These are phyloP conservation scores for Saccharomycopsis sp. DNA, from an alignment of 805 yeast genomes.

Conservation along the genomic window DNA sequence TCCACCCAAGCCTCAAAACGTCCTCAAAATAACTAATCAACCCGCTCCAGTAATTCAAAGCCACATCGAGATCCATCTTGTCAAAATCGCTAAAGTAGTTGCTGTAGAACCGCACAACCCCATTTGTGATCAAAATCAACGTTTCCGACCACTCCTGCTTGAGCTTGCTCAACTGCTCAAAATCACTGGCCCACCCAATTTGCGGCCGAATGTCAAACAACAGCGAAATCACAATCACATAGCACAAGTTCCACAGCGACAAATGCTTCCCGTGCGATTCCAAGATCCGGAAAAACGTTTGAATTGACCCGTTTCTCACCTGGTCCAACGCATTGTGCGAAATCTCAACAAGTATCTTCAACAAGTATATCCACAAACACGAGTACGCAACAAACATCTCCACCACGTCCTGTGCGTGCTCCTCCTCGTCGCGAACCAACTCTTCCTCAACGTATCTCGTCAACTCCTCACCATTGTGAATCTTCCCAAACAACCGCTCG, in stretches of 20 bases:
- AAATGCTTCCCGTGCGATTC: conserved; percentile 57
- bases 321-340: conserved; percentile 62
- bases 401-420: conserved; percentile 16
- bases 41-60: conserved; percentile 43
- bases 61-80: conserved; percentile 21
- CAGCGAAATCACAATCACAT: conserved; percentile 49
- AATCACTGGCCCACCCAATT: conserved; percentile 21
- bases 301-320: conserved; percentile 83
- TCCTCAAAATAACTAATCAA: conserved; percentile 41
- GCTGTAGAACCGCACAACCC: conserved; percentile 53
- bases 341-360: conserved; percentile 52
- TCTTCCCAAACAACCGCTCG: conserved; percentile 16
- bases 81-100: conserved; percentile 38
- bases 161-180: conserved; percentile 14
- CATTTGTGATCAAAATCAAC: conserved; percentile 49
- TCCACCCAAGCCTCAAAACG: conserved; percentile 35
- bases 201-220: conserved; percentile 29
- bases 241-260: conserved; percentile 63
- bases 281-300: conserved; percentile 75
- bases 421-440: background rate
- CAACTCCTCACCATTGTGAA: conserved; percentile 24
- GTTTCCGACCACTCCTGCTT: conserved; percentile 49
- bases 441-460: conserved; percentile 16
- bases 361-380: conserved; percentile 53
- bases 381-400: conserved; percentile 27